These are phyloP conservation scores for Suillus clintonianus DNA, from an alignment of 768 basidiomycete genomes.

Conservation along the genomic window DNA sequence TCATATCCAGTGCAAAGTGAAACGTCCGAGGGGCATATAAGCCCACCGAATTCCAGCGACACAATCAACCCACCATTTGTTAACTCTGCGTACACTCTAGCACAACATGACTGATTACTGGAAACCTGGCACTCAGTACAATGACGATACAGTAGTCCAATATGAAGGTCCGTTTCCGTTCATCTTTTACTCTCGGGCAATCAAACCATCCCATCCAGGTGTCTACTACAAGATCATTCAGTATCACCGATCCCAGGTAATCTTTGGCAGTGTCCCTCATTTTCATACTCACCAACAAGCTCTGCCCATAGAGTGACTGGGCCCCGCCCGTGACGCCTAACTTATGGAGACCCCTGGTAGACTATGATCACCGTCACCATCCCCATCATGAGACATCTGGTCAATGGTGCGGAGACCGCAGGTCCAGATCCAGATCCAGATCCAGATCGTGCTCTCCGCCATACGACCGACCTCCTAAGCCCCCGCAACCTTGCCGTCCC, in stretches of 20 bases:
- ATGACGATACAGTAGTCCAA: conserved; percentile 51
- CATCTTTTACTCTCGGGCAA: conserved; percentile 10
- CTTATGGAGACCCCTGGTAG: conserved; percentile 61
- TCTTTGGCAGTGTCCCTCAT: not conserved
- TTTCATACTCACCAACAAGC: conserved; percentile 8
- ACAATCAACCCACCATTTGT: not conserved
- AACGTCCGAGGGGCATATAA: not conserved
- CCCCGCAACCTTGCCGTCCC: conserved; percentile 26
- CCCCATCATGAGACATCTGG: conserved; percentile 15
- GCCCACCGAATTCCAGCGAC: not conserved
- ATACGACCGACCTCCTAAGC: conserved; percentile 7
- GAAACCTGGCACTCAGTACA: conserved; percentile 67
- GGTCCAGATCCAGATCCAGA: too few species aligned
- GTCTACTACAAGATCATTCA: conserved; percentile 70
- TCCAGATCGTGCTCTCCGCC: conserved; percentile 2
- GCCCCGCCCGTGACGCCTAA: conserved; percentile 61
- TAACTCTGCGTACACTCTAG: not conserved
- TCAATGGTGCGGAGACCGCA: conserved; percentile 20
- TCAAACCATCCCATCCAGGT: conserved; percentile 30
- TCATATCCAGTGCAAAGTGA: not conserved
- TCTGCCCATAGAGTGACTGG: conserved; percentile 58
- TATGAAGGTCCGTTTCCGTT: conserved; percentile 47
- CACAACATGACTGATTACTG: conserved; percentile 47
- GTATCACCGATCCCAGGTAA: conserved; percentile 67
- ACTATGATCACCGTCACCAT: conserved; percentile 26